Conservation (phyloP, 78 protist genomes). For the Anaeramoeba flamelloides region DNA sequence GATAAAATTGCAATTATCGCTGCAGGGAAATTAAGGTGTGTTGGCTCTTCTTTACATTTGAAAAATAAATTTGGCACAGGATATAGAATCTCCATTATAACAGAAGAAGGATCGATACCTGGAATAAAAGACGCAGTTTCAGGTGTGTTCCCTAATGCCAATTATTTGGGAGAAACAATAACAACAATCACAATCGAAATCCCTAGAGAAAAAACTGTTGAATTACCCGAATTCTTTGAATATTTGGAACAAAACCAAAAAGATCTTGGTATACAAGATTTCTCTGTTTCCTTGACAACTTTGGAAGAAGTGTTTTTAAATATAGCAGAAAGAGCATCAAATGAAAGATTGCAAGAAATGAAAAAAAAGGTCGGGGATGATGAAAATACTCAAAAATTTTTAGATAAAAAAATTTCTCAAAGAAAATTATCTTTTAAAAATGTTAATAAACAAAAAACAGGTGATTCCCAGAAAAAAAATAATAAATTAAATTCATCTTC, state of each 20-base stretch:
- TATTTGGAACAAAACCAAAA: neutral
- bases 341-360: no score
- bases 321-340: no score
- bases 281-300: constrained; percentile 9
- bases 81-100: constrained; percentile 27
- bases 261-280: constrained; percentile 4
- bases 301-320: constrained; percentile 16
- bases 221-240: constrained; percentile 1
- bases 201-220: neutral
- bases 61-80: constrained; percentile 46
- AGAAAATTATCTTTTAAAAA: neutral
- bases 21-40: constrained; percentile 26
- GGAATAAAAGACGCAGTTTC: neutral
- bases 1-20: constrained; percentile 49
- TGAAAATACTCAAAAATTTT: neutral
- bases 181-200: no score
- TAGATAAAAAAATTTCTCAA: neutral
- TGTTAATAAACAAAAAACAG: neutral
- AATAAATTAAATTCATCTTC: neutral
- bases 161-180: no score
- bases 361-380: no score
- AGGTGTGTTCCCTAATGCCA: neutral
- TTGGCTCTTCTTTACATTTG: constrained; percentile 42
- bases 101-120: neutral
- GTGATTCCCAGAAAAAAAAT: constrained; percentile 1